These are phyloP conservation scores for Artemisia annua DNA, from an alignment of 129 eudicot species.

Conservation along the genomic window DNA sequence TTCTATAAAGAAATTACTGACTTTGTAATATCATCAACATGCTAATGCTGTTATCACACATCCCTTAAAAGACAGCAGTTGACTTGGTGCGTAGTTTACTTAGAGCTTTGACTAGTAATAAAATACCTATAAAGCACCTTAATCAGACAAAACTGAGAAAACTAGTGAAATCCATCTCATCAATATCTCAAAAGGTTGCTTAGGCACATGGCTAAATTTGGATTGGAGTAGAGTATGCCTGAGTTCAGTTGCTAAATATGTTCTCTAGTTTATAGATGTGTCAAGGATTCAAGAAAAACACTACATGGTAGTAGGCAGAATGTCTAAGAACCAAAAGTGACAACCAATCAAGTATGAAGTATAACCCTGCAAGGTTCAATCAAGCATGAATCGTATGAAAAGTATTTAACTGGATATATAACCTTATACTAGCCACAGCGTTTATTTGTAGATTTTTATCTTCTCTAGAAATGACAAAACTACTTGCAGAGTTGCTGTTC, in stretches of 20 bases:
- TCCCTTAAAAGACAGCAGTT: too few species aligned
- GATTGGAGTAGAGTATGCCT: background rate
- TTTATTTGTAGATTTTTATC: background rate
- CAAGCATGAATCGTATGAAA: background rate
- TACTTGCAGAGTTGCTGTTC: too few species aligned
- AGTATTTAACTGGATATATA: background rate
- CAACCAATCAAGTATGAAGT: background rate
- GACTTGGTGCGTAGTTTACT: too few species aligned
- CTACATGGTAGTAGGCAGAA: background rate
- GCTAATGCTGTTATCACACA: too few species aligned
- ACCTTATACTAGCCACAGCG: background rate
- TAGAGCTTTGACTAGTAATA: too few species aligned
- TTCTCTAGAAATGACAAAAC: background rate
- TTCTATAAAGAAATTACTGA: too few species aligned
- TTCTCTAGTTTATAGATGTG: background rate
- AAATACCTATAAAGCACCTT: too few species aligned
- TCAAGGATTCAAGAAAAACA: background rate
- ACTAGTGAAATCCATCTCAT: too few species aligned
- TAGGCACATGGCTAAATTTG: too few species aligned
- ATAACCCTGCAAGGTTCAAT: background rate
- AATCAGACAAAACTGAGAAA: too few species aligned
- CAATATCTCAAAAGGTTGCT: too few species aligned
- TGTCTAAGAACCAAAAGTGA: background rate
- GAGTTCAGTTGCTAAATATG: background rate
- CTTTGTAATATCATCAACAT: too few species aligned